phyloP scores from a whole-genome alignment of 2,329 filamentous ascomycete genomes.

The Pseudogymnoascus sp. region DNA sequence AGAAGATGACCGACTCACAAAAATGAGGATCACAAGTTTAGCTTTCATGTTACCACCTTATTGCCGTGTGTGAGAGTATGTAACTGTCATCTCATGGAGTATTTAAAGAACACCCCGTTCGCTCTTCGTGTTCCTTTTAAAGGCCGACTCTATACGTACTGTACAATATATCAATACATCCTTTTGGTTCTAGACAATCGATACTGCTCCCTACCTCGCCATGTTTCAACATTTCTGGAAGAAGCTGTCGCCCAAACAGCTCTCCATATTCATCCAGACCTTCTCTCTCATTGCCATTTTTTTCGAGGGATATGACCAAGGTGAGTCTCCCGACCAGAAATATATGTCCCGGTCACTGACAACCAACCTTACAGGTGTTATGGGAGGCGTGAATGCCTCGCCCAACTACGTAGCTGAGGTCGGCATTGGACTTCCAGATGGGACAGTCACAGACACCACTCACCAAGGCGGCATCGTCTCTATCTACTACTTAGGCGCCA shows the following conservation, averaged over 20 bases:
- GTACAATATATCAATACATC: slow-evolving; percentile 15
- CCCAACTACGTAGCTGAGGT: slow-evolving; percentile 35
- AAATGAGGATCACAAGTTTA: neutral
- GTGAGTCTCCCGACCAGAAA: neutral
- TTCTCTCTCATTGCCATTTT: slow-evolving; percentile 28
- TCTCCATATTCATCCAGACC: slow-evolving; percentile 31
- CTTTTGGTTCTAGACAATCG: slow-evolving; percentile 24
- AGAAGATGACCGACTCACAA: neutral
- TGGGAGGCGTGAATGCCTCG: slow-evolving; percentile 40
- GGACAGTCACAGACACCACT: slow-evolving; percentile 21
- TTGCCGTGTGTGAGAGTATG: neutral
- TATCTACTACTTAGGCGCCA: slow-evolving; percentile 26
- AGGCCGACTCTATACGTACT: slow-evolving; percentile 9
- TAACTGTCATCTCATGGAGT: neutral
- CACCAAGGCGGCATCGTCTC: slow-evolving; percentile 26
- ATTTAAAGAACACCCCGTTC: neutral
- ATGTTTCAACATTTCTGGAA: slow-evolving; percentile 30
- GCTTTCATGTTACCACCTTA: neutral
- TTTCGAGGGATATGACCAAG: slow-evolving; percentile 44
- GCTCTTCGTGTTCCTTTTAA: neutral
- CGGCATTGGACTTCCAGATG: slow-evolving; percentile 33
- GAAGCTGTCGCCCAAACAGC: slow-evolving; percentile 32
- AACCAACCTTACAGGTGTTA: slow-evolving; percentile 30
- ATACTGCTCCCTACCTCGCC: slow-evolving; percentile 25
- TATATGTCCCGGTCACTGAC: neutral